These are phyloP conservation scores for Backusella australiensis DNA, from an alignment of 192 early-diverging fungal genomes.

Conservation along the genomic window DNA sequence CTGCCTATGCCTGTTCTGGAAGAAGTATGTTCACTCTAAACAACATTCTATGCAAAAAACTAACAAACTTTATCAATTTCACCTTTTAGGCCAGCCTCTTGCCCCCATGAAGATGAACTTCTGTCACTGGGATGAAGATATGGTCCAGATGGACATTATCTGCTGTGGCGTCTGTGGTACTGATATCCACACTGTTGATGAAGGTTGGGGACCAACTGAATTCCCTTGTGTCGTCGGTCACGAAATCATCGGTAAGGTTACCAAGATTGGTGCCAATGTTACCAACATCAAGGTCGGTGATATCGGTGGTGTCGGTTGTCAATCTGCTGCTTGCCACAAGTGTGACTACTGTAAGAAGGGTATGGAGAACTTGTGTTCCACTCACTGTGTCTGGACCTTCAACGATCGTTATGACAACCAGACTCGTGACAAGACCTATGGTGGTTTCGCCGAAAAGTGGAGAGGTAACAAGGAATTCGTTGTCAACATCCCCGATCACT, in stretches of 20 bases:
- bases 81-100: background rate
- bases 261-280: conserved; percentile 32
- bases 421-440: conserved; percentile 39
- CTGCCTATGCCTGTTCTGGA: background rate
- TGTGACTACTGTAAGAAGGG: conserved; percentile 42
- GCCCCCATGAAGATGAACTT: conserved; percentile 5
- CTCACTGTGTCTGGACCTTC: conserved; percentile 49
- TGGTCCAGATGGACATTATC: conserved; percentile 73
- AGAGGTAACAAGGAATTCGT: conserved; percentile 53
- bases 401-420: conserved; percentile 38
- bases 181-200: conserved; percentile 22
- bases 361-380: conserved; percentile 41
- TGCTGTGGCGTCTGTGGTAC: conserved; percentile 75
- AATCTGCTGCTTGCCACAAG: conserved; percentile 56
- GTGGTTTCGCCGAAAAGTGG: conserved; percentile 40
- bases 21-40: background rate
- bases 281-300: conserved; percentile 38
- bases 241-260: conserved; percentile 49
- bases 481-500: conserved; percentile 54
- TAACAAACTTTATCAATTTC: background rate
- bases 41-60: background rate
- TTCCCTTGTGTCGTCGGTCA: conserved; percentile 43
- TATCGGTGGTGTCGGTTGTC: conserved; percentile 59
- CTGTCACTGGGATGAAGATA: conserved; percentile 35
- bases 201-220: conserved; percentile 22